These are phyloP conservation scores for Trametes punicea DNA, from an alignment of 768 basidiomycete genomes.

Conservation along the genomic window DNA sequence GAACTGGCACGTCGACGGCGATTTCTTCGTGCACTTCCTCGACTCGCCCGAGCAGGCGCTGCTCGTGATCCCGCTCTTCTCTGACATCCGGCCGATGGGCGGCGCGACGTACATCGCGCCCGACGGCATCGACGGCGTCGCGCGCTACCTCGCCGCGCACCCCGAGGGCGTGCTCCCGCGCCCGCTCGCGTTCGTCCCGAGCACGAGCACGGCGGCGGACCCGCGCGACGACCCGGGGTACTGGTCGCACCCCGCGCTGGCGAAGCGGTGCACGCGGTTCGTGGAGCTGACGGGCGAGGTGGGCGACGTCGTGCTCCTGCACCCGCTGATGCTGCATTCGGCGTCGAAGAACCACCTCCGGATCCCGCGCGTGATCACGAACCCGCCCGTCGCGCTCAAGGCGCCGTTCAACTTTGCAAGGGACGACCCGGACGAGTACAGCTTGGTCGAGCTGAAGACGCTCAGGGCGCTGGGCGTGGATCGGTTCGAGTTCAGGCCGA, in stretches of 20 bases:
- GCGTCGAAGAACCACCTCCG: constrained; percentile 59
- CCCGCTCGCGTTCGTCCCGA: constrained; percentile 45
- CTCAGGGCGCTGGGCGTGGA: constrained; percentile 50
- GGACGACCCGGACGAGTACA: constrained; percentile 44
- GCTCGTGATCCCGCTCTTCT: constrained; percentile 59
- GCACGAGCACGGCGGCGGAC: constrained; percentile 36
- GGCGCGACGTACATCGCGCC: constrained; percentile 62
- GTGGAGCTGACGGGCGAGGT: constrained; percentile 56
- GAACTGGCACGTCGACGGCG: constrained; percentile 65
- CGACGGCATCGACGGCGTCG: constrained; percentile 49
- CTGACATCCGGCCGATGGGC: constrained; percentile 50
- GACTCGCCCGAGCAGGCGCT: constrained; percentile 66
- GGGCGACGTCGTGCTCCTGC: constrained; percentile 63
- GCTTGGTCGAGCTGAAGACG: constrained; percentile 59
- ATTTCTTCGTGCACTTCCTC: constrained; percentile 60
- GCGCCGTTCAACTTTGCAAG: constrained; percentile 53
- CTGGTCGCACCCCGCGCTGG: constrained; percentile 43
- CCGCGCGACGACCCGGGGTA: constrained; percentile 40
- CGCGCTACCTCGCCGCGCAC: constrained; percentile 48
- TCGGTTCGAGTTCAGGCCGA: constrained; percentile 42
- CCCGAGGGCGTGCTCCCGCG: constrained; percentile 50
- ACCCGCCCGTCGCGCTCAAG: constrained; percentile 55
- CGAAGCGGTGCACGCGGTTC: constrained; percentile 40
- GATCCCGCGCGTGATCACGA: constrained; percentile 58
- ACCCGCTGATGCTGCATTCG: constrained; percentile 64